Evolutionary conservation across 192 early-diverging fungal genomes (phyloP).

Genomic region (Linnemannia zychae): DNA sequence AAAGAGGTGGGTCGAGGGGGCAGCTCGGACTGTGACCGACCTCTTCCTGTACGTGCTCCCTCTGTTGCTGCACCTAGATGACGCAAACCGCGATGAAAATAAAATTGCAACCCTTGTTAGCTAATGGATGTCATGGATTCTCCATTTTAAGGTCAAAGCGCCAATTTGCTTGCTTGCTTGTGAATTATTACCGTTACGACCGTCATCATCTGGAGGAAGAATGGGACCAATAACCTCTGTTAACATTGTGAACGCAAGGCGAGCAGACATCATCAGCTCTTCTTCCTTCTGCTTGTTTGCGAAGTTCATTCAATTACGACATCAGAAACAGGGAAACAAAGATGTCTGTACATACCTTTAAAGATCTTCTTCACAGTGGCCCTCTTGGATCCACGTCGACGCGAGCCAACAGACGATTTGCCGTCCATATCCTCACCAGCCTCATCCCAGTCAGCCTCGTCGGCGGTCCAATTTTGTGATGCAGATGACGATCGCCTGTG

Average conservation of each 20-base stretch:
- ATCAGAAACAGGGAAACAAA: not conserved
- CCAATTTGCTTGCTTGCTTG: not conserved
- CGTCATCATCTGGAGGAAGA: slow-evolving; percentile 22
- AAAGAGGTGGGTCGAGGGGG: slow-evolving; percentile 28
- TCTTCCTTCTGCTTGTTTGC: not conserved
- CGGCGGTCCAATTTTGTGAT: slow-evolving; percentile 48
- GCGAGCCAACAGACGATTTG: slow-evolving; percentile 1
- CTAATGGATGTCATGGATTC: not conserved
- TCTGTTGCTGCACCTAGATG: not conserved
- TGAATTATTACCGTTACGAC: slow-evolving; percentile 12
- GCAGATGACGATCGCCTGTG: slow-evolving; percentile 30
- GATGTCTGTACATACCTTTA: slow-evolving; percentile 20
- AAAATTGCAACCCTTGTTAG: not conserved
- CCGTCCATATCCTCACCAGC: slow-evolving; percentile 20
- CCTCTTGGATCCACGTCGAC: slow-evolving; percentile 16
- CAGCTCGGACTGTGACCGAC: slow-evolving; percentile 41
- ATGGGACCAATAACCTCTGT: slow-evolving; percentile 30
- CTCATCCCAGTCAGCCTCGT: slow-evolving; percentile 44
- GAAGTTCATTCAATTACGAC: not conserved
- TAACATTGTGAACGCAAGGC: not conserved
- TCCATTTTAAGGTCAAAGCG: not conserved
- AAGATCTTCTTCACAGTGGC: slow-evolving; percentile 26
- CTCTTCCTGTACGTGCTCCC: slow-evolving; percentile 13
- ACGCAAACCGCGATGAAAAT: not conserved
- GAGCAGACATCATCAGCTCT: not conserved